phyloP scores from a whole-genome alignment of 768 basidiomycete species.

The Rhodotorula babjevae region DNA sequence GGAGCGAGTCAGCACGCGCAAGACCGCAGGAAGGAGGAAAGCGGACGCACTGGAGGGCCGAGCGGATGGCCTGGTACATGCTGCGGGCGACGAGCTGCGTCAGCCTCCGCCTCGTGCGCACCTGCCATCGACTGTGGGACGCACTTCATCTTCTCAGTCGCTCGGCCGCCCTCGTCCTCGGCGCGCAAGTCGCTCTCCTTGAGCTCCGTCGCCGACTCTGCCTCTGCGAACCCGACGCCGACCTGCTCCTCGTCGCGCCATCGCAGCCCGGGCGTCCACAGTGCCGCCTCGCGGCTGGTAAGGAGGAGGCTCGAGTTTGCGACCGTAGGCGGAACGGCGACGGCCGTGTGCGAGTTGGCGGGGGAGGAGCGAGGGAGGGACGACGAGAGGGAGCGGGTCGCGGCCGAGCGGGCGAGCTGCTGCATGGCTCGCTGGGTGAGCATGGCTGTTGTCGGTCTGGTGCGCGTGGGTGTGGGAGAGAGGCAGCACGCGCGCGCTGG shows the following conservation, averaged over 20 bases:
- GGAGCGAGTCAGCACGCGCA: not conserved
- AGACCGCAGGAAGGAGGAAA: not conserved
- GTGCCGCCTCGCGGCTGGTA: conserved; percentile 62
- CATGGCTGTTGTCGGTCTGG: not conserved
- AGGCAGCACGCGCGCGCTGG: too few relatives aligned
- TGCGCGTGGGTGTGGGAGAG: not conserved
- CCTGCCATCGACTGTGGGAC: too few relatives aligned
- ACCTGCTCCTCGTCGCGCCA: conserved; percentile 62
- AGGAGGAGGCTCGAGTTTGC: conserved; percentile 64
- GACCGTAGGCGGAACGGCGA: conserved; percentile 45
- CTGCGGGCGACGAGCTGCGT: not conserved
- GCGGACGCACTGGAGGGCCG: conserved; percentile 67
- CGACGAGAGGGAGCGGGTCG: not conserved
- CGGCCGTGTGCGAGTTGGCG: conserved; percentile 8
- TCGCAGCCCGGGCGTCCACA: conserved; percentile 66
- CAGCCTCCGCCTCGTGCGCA: too few relatives aligned
- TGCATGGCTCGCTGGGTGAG: not conserved
- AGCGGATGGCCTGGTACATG: conserved; percentile 83
- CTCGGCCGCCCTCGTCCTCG: conserved; percentile 63
- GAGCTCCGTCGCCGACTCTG: not conserved
- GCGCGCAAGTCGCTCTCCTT: conserved; percentile 49
- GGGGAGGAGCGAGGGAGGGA: conserved; percentile 2
- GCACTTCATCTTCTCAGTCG: conserved; percentile 86
- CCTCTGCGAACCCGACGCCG: not conserved
- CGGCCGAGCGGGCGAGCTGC: not conserved